Percentiles rank a stretch among this genome's conserved stretches.
phyloP scores from a whole-genome alignment of 2,329 filamentous ascomycete genomes.

The Epichloe glyceriae region DNA sequence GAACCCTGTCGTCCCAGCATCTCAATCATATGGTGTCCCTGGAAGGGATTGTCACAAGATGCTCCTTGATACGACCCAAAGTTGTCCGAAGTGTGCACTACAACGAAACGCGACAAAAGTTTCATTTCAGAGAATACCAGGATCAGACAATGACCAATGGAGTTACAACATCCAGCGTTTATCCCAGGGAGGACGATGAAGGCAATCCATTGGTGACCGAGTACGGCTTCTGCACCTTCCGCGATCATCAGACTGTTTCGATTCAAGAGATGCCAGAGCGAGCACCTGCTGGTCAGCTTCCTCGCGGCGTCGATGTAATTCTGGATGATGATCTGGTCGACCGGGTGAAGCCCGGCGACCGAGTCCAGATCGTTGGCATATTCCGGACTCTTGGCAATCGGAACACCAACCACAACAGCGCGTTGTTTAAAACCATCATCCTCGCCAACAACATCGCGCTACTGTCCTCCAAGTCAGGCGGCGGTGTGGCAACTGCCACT shows the following conservation, averaged over 20 bases:
- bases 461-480: constrained; percentile 89
- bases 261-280: constrained; percentile 99
- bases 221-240: constrained; percentile 89
- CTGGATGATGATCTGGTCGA: constrained; percentile 95
- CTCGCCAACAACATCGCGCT: constrained; percentile 92
- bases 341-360: constrained; percentile 84
- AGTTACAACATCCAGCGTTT: constrained; percentile 78
- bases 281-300: constrained; percentile 87
- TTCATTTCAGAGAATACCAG: constrained; percentile 79
- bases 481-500: constrained; percentile 77
- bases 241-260: constrained; percentile 93
- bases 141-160: constrained; percentile 97
- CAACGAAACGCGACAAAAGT: constrained; percentile 74
- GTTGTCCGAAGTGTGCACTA: constrained; percentile 98
- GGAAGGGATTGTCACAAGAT: constrained; percentile 94
- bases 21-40: constrained; percentile 95
- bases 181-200: constrained; percentile 85
- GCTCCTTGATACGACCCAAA: constrained; percentile 89
- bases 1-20: constrained; percentile 77
- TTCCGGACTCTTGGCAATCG: constrained; percentile 90
- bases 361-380: constrained; percentile 93
- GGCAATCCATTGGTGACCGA: constrained; percentile 89
- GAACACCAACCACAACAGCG: constrained; percentile 80
- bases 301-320: constrained; percentile 89
- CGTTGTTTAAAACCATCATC: constrained; percentile 87